These are phyloP conservation scores for Lasiodiplodia sp. DNA, from an alignment of 2,329 filamentous ascomycete genomes.

Conservation along the genomic window DNA sequence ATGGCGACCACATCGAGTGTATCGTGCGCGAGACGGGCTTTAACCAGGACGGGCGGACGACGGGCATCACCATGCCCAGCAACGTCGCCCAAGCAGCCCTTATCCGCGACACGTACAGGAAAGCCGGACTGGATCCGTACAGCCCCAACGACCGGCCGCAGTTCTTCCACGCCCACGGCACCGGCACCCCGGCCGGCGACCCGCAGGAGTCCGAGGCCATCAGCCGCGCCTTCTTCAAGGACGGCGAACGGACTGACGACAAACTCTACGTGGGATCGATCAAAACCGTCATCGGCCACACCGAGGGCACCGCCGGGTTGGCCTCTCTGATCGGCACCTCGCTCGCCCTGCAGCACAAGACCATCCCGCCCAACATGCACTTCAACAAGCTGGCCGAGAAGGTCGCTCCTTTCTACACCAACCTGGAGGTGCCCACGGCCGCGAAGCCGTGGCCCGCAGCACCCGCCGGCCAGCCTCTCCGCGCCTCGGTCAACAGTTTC, in stretches of 20 bases:
- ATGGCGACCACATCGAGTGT: slow-evolving; percentile 55
- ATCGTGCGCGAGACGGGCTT: slow-evolving; percentile 46
- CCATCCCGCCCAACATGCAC: slow-evolving; percentile 43
- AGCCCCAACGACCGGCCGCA: slow-evolving; percentile 34
- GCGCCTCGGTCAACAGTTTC: slow-evolving; percentile 34
- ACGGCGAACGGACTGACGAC: background rate
- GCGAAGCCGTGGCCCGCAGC: slow-evolving; percentile 31
- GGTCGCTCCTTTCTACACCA: slow-evolving; percentile 33
- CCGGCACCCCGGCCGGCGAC: slow-evolving; percentile 48
- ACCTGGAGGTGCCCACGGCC: slow-evolving; percentile 29
- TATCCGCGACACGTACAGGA: slow-evolving; percentile 46
- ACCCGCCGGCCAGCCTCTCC: background rate
- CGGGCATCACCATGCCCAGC: slow-evolving; percentile 51
- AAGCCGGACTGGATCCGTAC: slow-evolving; percentile 42
- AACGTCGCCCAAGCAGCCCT: slow-evolving; percentile 44
- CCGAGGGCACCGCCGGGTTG: slow-evolving; percentile 44
- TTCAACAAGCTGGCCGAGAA: slow-evolving; percentile 40
- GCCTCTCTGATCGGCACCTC: slow-evolving; percentile 43
- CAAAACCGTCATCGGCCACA: slow-evolving; percentile 49
- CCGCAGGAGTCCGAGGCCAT: slow-evolving; percentile 38
- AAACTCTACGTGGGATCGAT: slow-evolving; percentile 31
- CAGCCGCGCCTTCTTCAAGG: slow-evolving; percentile 30
- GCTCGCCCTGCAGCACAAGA: slow-evolving; percentile 44
- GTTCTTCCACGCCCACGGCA: slow-evolving; percentile 50
- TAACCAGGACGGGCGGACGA: slow-evolving; percentile 49